phyloP scores from a whole-genome alignment of 306 rosid genomes.

The Pyrus bretschneideri region DNA sequence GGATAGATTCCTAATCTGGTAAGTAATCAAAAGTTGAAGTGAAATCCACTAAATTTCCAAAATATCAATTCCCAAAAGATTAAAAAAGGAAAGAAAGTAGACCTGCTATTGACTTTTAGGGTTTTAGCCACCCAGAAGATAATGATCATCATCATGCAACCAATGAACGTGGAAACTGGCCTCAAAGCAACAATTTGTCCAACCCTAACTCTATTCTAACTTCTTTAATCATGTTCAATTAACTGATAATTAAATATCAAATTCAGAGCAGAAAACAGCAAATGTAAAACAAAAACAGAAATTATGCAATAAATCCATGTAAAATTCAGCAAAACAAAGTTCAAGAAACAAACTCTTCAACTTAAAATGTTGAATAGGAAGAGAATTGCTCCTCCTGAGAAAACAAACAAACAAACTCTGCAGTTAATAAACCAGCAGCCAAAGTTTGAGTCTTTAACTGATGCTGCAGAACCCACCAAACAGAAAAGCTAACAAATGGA shows the following conservation, averaged over 20 bases:
- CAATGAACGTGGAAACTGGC: background rate
- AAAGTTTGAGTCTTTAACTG: background rate
- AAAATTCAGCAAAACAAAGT: constrained; percentile 13
- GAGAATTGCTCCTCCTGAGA: constrained; percentile 14
- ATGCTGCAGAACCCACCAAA: constrained; percentile 18
- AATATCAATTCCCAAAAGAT: background rate
- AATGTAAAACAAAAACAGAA: background rate
- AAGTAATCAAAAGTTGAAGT: constrained; percentile 1
- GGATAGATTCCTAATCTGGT: constrained; percentile 10
- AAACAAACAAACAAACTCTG: constrained; percentile 3
- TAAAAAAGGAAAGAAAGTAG: constrained; percentile 3
- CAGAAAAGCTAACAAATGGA: constrained; percentile 1
- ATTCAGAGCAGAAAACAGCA: background rate
- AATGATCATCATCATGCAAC: constrained; percentile 19
- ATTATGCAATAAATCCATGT: constrained; percentile 14
- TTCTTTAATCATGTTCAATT: background rate
- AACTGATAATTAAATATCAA: background rate
- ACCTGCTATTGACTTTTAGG: constrained; percentile 6
- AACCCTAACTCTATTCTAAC: background rate
- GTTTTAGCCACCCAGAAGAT: constrained; percentile 2
- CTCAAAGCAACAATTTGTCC: constrained; percentile 1
- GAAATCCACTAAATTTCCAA: background rate
- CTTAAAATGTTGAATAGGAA: constrained; percentile 14
- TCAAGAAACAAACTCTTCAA: constrained; percentile 3
- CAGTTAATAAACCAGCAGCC: constrained; percentile 10